phyloP scores from a whole-genome alignment of 2,329 filamentous ascomycete genomes.

The Neopestalotiopsis rosae region DNA sequence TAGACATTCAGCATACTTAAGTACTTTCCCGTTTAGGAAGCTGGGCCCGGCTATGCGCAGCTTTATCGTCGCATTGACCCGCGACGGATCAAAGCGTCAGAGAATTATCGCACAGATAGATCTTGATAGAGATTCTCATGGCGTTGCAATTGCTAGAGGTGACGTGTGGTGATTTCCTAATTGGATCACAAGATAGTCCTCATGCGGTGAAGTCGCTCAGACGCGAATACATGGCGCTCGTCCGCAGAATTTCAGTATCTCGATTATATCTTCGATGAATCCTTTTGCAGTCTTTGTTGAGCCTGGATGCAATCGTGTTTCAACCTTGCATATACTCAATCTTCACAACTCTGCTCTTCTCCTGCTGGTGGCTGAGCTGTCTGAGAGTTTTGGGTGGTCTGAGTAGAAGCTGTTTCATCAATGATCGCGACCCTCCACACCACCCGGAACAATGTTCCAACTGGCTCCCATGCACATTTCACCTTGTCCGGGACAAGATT shows the following conservation, averaged over 20 bases:
- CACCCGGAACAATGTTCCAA: slow-evolving; percentile 8
- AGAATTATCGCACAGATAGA: neutral
- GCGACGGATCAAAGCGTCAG: slow-evolving; percentile 6
- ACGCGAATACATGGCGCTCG: neutral
- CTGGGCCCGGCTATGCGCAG: neutral
- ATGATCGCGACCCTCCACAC: slow-evolving; percentile 5
- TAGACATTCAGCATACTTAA: neutral
- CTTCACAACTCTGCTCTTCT: neutral
- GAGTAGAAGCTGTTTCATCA: slow-evolving; percentile 12
- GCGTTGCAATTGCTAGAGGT: neutral
- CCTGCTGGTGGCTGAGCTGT: slow-evolving; percentile 9
- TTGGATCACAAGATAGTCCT: slow-evolving; percentile 1
- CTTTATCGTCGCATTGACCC: slow-evolving; percentile 7
- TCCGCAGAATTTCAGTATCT: neutral
- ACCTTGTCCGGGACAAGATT: neutral
- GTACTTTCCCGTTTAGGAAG: slow-evolving; percentile 1
- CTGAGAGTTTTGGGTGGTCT: slow-evolving; percentile 6
- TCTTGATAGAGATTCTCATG: neutral
- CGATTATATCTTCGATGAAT: neutral
- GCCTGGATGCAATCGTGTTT: slow-evolving; percentile 1
- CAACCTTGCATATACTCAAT: slow-evolving; percentile 4
- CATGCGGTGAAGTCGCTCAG: neutral
- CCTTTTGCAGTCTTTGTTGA: neutral
- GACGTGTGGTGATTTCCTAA: neutral
- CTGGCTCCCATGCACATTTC: neutral